Evolutionary conservation across 768 basidiomycete species (phyloP).

Genomic region (Suillus clintonianus): DNA sequence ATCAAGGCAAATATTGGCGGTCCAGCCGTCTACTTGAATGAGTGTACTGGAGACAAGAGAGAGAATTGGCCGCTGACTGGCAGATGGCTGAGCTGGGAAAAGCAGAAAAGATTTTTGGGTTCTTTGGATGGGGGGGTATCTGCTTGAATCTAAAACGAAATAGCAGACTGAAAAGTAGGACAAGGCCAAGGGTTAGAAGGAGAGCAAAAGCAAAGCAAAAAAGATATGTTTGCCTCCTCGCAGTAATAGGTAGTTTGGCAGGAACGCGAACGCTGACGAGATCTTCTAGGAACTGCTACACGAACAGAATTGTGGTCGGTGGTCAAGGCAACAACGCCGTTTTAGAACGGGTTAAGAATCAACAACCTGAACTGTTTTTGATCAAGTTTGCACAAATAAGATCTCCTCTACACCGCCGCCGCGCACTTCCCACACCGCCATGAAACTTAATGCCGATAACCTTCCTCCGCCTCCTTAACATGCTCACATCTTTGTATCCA

Average conservation of each 20-base stretch:
- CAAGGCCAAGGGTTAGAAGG: not conserved
- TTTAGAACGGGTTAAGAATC: slow-evolving; percentile 6
- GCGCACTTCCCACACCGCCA: slow-evolving; percentile 3
- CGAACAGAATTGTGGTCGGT: slow-evolving; percentile 41
- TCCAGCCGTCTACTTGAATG: slow-evolving; percentile 52
- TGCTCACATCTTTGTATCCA: too few species aligned
- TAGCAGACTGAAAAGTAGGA: too few species aligned
- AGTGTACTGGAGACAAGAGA: slow-evolving; percentile 15
- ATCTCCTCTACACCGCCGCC: slow-evolving; percentile 1
- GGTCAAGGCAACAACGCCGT: slow-evolving; percentile 54
- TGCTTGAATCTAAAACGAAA: not conserved
- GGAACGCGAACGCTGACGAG: slow-evolving; percentile 29
- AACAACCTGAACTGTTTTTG: not conserved
- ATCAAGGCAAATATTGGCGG: slow-evolving; percentile 42
- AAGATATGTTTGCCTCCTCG: slow-evolving; percentile 1
- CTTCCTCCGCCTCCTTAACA: not conserved
- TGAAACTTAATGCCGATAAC: not conserved
- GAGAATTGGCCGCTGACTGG: not conserved
- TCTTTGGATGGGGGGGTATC: not conserved
- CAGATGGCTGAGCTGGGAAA: not conserved
- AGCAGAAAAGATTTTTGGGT: not conserved
- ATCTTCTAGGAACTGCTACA: slow-evolving; percentile 28
- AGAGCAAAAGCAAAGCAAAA: not conserved
- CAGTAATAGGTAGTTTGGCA: slow-evolving; percentile 12
- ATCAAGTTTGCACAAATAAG: not conserved